Evolutionary conservation across 2,329 filamentous ascomycete species (phyloP).

Genomic region (Chalaropsis ovoidea): DNA sequence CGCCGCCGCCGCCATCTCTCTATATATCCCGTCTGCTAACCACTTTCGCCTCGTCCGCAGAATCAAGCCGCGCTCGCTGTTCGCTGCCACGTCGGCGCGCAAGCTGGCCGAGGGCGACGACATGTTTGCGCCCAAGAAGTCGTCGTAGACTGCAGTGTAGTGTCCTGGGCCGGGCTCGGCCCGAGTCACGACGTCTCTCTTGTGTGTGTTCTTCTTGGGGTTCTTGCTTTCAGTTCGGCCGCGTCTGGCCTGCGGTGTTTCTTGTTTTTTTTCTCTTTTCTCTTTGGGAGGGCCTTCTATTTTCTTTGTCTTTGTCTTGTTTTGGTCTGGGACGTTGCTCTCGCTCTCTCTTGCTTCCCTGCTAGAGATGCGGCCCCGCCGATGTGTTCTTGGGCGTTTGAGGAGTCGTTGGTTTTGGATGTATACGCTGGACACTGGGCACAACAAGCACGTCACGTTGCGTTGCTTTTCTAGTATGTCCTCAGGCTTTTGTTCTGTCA

Average conservation of each 20-base stretch:
- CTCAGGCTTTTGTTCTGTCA: conserved; percentile 7
- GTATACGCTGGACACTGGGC: neutral
- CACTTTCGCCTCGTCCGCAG: conserved; percentile 32
- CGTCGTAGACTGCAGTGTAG: neutral
- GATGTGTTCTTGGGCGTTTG: conserved; percentile 16
- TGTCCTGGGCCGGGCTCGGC: neutral
- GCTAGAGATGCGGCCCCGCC: neutral
- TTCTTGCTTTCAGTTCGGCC: no score
- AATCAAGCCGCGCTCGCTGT: conserved; percentile 57
- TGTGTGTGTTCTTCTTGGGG: no score
- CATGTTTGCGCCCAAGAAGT: conserved; percentile 33
- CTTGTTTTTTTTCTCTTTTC: no score
- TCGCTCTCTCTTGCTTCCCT: no score
- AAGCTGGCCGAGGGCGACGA: conserved; percentile 42
- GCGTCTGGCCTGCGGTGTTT: no score
- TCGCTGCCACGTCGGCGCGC: conserved; percentile 55
- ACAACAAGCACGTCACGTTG: neutral
- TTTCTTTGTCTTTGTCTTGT: neutral
- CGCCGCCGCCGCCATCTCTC: no score
- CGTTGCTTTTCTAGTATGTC: neutral
- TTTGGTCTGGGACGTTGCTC: neutral
- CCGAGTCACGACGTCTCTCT: no score
- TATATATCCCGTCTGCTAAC: no score
- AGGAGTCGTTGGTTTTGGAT: conserved; percentile 14
- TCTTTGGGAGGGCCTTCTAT: no score